Evolutionary conservation across 305 asterid species (phyloP).

Genomic region (Solanum aculeatissimum): DNA sequence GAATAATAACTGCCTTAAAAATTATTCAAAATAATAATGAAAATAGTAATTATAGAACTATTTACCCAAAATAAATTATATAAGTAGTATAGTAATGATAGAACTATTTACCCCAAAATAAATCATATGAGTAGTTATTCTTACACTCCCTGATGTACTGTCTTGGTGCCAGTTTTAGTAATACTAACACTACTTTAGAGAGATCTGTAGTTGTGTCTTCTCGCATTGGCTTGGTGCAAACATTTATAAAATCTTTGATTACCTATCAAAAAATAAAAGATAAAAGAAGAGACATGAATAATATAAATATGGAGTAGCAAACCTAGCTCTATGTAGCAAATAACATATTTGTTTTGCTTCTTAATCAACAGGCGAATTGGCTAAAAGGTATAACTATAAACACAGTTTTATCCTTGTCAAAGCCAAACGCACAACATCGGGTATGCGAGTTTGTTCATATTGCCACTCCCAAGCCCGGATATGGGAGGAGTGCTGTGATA

Average conservation of each 20-base stretch:
- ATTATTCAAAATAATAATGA: not conserved
- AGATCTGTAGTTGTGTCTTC: too few species aligned
- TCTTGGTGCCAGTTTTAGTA: not conserved
- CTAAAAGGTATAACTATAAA: not conserved
- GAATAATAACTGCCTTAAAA: not conserved
- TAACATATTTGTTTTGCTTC: not conserved
- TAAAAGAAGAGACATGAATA: not conserved
- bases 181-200: not conserved
- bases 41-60: not conserved
- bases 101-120: not conserved
- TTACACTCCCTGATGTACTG: not conserved
- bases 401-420: not conserved
- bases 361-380: not conserved
- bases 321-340: not conserved
- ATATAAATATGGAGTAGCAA: not conserved
- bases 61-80: not conserved
- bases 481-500: not conserved
- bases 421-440: not conserved
- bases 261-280: not conserved
- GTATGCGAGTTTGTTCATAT: not conserved
- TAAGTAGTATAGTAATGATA: not conserved
- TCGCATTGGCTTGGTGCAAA: too few species aligned
- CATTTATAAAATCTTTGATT: not conserved
- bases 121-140: not conserved
- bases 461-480: not conserved